Percentiles rank a stretch among this genome's conserved stretches.
Evolutionary conservation across 2,329 filamentous ascomycete species (phyloP).

Genomic region (Fusarium buxicola): DNA sequence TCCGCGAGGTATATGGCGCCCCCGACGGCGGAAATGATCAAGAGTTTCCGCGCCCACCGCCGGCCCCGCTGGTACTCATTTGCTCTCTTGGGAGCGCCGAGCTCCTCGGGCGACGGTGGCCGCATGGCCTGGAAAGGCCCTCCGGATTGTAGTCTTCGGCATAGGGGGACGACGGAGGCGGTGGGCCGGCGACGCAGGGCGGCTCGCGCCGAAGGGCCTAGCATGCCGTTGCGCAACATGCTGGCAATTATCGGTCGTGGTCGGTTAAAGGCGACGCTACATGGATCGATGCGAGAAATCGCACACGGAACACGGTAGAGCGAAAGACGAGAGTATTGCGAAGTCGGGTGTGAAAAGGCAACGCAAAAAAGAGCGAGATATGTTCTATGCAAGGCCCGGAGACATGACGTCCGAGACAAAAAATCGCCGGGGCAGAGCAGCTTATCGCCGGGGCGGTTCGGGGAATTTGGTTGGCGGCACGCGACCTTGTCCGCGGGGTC

Average conservation of each 20-base stretch:
- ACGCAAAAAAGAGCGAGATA: slow-evolving; percentile 4
- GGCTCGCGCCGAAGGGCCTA: slow-evolving; percentile 40
- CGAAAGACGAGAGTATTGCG: no score
- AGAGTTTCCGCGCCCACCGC: slow-evolving; percentile 81
- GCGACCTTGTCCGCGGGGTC: slow-evolving; percentile 27
- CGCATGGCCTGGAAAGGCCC: slow-evolving; percentile 72
- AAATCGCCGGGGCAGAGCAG: slow-evolving; percentile 23
- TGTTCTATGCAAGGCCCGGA: slow-evolving; percentile 20
- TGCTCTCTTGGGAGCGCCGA: slow-evolving; percentile 77
- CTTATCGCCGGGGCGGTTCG: slow-evolving; percentile 44
- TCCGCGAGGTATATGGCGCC: slow-evolving; percentile 77
- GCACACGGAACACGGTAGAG: not conserved
- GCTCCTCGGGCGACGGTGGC: slow-evolving; percentile 81
- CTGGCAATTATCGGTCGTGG: slow-evolving; percentile 33
- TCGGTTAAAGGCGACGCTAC: slow-evolving; percentile 15
- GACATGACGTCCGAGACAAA: slow-evolving; percentile 44
- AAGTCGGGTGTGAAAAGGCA: not conserved
- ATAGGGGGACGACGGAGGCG: slow-evolving; percentile 62
- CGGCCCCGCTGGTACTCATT: slow-evolving; percentile 77
- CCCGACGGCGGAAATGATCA: slow-evolving; percentile 69
- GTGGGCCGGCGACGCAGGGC: slow-evolving; percentile 48
- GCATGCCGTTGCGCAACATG: slow-evolving; percentile 48
- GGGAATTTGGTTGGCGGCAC: slow-evolving; percentile 32
- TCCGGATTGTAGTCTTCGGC: slow-evolving; percentile 48
- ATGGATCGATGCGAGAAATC: slow-evolving; percentile 18